These are phyloP conservation scores for Pichia sp. DNA, from an alignment of 1,139 yeast species.

Conservation along the genomic window DNA sequence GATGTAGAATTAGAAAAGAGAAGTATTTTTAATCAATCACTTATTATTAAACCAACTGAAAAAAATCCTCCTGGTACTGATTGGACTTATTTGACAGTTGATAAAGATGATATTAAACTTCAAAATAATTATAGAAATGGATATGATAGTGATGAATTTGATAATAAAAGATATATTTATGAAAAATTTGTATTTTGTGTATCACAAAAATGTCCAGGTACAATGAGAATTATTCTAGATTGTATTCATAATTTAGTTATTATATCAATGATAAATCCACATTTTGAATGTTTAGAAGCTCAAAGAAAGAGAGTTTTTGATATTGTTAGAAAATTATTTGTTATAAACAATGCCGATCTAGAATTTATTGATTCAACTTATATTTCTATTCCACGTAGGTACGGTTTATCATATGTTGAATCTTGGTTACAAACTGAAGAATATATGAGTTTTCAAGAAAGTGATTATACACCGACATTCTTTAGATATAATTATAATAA, in stretches of 20 bases:
- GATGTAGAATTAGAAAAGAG: background rate
- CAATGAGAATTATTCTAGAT: slow-evolving; percentile 11
- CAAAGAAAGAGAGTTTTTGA: slow-evolving; percentile 14
- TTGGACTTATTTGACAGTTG: slow-evolving; percentile 9
- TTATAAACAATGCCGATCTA: slow-evolving; percentile 11
- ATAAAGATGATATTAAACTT: background rate
- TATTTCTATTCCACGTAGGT: slow-evolving; percentile 12
- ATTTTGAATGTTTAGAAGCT: slow-evolving; percentile 13
- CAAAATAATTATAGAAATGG: background rate
- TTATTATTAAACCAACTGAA: background rate
- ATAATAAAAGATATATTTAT: slow-evolving; percentile 6
- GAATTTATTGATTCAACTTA: slow-evolving; percentile 9
- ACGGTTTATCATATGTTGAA: slow-evolving; percentile 14
- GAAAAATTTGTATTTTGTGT: slow-evolving; percentile 10
- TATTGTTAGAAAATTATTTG: slow-evolving; percentile 11
- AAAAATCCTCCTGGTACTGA: slow-evolving; percentile 4
- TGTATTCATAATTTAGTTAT: slow-evolving; percentile 12
- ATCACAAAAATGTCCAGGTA: slow-evolving; percentile 10
- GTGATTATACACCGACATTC: slow-evolving; percentile 7
- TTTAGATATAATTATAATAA: slow-evolving; percentile 1
- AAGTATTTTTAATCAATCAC: slow-evolving; percentile 4
- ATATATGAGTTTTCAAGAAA: background rate
- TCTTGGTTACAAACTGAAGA: slow-evolving; percentile 8
- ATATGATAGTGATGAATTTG: background rate
- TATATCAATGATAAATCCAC: slow-evolving; percentile 5